Evolutionary conservation across 1,284 basidiomycete species (phyloP).

Genomic region (Leucoagaricus sp.): DNA sequence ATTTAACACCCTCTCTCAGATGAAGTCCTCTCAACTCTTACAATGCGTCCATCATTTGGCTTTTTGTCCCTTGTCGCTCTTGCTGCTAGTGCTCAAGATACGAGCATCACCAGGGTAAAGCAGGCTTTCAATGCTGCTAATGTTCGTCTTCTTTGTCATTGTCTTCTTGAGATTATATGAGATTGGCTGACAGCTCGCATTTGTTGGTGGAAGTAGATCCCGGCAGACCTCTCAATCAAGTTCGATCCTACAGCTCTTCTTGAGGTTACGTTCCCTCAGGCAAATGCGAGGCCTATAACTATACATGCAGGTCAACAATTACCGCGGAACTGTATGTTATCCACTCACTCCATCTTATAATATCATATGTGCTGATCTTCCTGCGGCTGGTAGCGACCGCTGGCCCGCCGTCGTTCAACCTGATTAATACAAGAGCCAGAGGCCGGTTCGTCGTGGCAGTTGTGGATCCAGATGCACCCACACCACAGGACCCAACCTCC

Average conservation of each 20-base stretch:
- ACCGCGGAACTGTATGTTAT: conserved; percentile 35
- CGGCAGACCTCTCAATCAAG: conserved; percentile 29
- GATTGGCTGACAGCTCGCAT: too few species aligned
- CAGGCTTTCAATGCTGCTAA: conserved; percentile 32
- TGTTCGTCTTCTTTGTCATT: conserved; percentile 21
- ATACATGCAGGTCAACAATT: conserved; percentile 41
- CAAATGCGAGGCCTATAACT: conserved; percentile 28
- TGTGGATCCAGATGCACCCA: conserved; percentile 49
- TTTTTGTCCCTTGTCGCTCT: conserved; percentile 6
- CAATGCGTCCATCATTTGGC: conserved; percentile 8
- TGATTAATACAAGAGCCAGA: neutral
- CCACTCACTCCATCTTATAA: neutral
- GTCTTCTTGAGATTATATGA: too few species aligned
- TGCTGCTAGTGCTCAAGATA: conserved; percentile 29
- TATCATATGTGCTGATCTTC: neutral
- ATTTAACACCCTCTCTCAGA: neutral
- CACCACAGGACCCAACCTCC: conserved; percentile 39
- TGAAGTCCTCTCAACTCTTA: too few species aligned
- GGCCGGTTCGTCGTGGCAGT: conserved; percentile 41
- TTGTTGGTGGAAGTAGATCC: conserved; percentile 29
- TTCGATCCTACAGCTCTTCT: conserved; percentile 39
- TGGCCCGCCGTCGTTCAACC: conserved; percentile 6
- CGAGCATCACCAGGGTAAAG: conserved; percentile 27
- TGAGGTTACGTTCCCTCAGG: conserved; percentile 36
- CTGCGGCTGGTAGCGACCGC: conserved; percentile 10